phyloP scores from a whole-genome alignment of 805 yeast genomes.

The Saturnispora saitoi region DNA sequence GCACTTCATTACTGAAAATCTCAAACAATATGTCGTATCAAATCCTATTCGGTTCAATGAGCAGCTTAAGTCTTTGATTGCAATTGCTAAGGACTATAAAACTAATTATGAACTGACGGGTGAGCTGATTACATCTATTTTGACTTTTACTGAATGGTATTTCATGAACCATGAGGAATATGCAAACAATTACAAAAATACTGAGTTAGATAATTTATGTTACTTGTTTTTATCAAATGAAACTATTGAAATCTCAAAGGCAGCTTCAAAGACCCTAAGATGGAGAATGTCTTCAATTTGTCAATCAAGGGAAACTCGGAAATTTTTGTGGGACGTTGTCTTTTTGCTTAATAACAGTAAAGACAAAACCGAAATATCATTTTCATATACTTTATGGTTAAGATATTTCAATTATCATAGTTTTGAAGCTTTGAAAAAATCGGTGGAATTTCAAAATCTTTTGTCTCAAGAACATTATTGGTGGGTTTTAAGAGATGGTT shows the following conservation, averaged over 20 bases:
- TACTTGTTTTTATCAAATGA: slow-evolving; percentile 30
- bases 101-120: slow-evolving; percentile 5
- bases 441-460: slow-evolving; percentile 24
- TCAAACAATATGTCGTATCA: slow-evolving; percentile 4
- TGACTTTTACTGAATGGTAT: slow-evolving; percentile 32
- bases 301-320: slow-evolving; percentile 15
- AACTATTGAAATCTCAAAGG: slow-evolving; percentile 31
- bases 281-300: slow-evolving; percentile 43
- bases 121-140: slow-evolving; percentile 13
- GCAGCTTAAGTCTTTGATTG: neutral
- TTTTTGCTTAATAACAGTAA: slow-evolving; percentile 28
- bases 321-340: slow-evolving; percentile 40
- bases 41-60: slow-evolving; percentile 17
- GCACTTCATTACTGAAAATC: slow-evolving; percentile 3
- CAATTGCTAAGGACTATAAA: neutral
- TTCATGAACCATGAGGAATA: slow-evolving; percentile 23
- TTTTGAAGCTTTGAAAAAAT: slow-evolving; percentile 8
- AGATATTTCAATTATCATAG: slow-evolving; percentile 34
- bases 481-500: slow-evolving; percentile 46
- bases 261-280: slow-evolving; percentile 36
- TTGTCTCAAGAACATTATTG: slow-evolving; percentile 39
- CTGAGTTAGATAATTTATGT: slow-evolving; percentile 23
- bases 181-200: neutral
- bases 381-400: slow-evolving; percentile 48
- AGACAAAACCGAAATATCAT: slow-evolving; percentile 25